Base-by-base conservation (phyloP, 768 basidiomycete species). In the Exsudoporus frostii region DNA sequence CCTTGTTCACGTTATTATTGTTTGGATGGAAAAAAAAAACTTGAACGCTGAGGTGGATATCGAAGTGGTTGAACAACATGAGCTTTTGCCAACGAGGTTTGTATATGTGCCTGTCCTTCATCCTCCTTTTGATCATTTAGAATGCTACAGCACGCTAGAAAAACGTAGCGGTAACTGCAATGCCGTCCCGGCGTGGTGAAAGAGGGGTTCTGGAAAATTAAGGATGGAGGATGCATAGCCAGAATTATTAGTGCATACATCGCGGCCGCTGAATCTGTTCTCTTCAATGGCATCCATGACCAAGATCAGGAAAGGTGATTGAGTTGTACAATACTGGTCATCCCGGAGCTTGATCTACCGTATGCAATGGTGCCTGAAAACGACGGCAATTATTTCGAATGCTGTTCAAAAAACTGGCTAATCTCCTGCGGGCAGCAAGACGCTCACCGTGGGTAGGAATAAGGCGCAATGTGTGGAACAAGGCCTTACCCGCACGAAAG, bases 121-220 rank as follows among this genome's bases (percentile, higher is more conserved):
- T 19, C 22, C 46, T 13, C 14, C 1, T 30, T 39, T 48, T 40
- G 36, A n/a, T 17, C 7, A 19, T 19, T n/a, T 27, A 20, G 19
- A 15, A 3, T 1, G 7, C 17, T 14, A 9, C 45, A 19, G 8
- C 13, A 10, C 13, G n/a, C 25, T 15, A 20, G 25, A 27, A 29
- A 29, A 29, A 19, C 14, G 13, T 11, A 24, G 15, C 13, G 8
- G 25, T 15, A 2, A 25, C 2, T n/a, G 17, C 32, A 7, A 7
- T 6, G 32, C 5, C 17, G 7, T 13, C 22, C 13, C n/a, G n/a
- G 4, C 74, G 48, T 86, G 80, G 30, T 20, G 19, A 20, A 20
- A 19, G 30, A 30, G 13, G 27, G 43, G 5, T 14, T 85, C 91
- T 58, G 96, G 13, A 43, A 25, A 42, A 10, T 9, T 25, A 29